Percentiles rank a stretch among this genome's conserved stretches.
Conservation (phyloP, 306 rosid genomes). For the Rosa chinensis region DNA sequence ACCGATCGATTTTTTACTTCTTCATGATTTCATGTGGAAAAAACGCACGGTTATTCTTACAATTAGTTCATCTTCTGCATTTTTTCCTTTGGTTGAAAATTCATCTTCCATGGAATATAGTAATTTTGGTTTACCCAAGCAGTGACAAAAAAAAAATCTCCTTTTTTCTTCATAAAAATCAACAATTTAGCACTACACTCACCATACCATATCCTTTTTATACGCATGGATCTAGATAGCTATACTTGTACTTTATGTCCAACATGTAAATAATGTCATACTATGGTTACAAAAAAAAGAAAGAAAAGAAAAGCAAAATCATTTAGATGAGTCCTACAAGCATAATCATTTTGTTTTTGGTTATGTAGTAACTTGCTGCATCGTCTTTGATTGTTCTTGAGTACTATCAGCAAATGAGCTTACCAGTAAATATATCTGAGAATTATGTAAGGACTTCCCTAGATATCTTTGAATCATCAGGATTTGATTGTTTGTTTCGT, state of each 20-base stretch:
- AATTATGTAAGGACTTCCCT: neutral
- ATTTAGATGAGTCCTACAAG: slow-evolving; percentile 19
- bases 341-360: slow-evolving; percentile 9
- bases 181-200: neutral
- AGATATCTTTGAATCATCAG: neutral
- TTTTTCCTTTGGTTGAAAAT: neutral
- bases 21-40: neutral
- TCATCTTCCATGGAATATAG: neutral
- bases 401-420: neutral
- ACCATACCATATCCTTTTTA: neutral
- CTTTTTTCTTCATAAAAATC: neutral
- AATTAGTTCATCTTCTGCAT: neutral
- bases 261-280: neutral
- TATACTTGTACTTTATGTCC: neutral
- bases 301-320: neutral
- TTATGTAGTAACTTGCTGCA: slow-evolving; percentile 14
- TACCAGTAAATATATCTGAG: neutral
- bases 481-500: no score
- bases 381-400: neutral
- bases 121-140: neutral
- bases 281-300: neutral
- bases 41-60: neutral
- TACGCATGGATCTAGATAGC: slow-evolving; percentile 2
- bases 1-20: neutral
- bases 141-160: neutral